Evolutionary conservation across 164 flowering plant species (phyloP).

Genomic region (Sedum album): DNA sequence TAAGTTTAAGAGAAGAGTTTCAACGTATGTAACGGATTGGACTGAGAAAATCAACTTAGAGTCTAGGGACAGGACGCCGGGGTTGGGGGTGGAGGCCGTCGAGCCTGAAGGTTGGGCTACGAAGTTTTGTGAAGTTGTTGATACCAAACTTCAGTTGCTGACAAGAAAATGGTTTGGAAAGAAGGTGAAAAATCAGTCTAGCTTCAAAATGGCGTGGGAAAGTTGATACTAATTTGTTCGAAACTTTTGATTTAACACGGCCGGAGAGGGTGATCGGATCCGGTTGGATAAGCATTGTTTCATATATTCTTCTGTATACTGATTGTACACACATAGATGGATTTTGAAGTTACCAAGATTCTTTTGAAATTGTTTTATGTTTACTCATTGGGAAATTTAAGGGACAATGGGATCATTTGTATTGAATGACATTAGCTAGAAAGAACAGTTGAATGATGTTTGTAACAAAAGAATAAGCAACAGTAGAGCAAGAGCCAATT

Average conservation of each 20-base stretch:
- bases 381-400: too few species aligned
- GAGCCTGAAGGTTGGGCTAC: slow-evolving; percentile 67
- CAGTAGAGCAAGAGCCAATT: background rate
- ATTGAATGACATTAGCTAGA: too few species aligned
- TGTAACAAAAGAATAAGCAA: too few species aligned
- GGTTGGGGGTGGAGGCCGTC: slow-evolving; percentile 50
- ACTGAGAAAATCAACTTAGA: slow-evolving; percentile 29
- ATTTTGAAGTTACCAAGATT: background rate
- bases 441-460: too few species aligned
- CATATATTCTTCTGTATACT: background rate
- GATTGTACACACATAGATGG: background rate
- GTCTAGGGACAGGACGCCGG: slow-evolving; percentile 77
- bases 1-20: slow-evolving; percentile 80
- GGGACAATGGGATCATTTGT: too few species aligned
- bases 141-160: slow-evolving; percentile 35
- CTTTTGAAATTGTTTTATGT: background rate
- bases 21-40: slow-evolving; percentile 90
- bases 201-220: slow-evolving; percentile 4
- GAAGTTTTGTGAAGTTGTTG: slow-evolving; percentile 70
- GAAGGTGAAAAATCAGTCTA: slow-evolving; percentile 5
- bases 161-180: slow-evolving; percentile 52
- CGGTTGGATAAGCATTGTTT: background rate
- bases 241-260: background rate
- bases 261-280: background rate
- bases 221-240: background rate